Evolutionary conservation across 768 basidiomycete species (phyloP).

Genomic region (Suillus subluteus): DNA sequence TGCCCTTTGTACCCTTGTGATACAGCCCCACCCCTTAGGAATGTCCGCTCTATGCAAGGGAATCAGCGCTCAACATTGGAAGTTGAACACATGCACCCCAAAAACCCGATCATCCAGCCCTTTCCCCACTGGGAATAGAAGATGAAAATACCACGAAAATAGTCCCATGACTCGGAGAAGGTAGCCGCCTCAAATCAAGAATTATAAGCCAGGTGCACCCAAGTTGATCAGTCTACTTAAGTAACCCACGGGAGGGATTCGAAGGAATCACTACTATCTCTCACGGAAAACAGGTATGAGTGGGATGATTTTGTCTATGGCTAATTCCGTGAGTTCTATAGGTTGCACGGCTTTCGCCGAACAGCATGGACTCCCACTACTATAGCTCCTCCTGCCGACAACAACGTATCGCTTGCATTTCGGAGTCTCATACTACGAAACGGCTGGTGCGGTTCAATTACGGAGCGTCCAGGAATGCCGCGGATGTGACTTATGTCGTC

Average conservation of each 20-base stretch:
- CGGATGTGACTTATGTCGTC: neutral
- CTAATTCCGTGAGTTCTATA: neutral
- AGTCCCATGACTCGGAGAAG: neutral
- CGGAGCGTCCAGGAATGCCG: neutral
- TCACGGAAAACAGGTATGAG: slow-evolving; percentile 2
- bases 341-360: neutral
- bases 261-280: neutral
- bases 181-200: slow-evolving; percentile 1
- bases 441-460: neutral
- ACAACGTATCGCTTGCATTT: neutral
- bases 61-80: neutral
- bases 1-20: neutral
- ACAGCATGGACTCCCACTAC: neutral
- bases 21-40: neutral
- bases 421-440: neutral
- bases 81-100: neutral
- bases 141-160: neutral
- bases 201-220: neutral
- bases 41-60: neutral
- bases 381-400: neutral
- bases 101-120: neutral
- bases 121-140: neutral
- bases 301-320: neutral
- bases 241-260: neutral
- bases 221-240: neutral